Conservation (phyloP, 2,329 filamentous ascomycete genomes). For the Pestalotiopsis sp. region DNA sequence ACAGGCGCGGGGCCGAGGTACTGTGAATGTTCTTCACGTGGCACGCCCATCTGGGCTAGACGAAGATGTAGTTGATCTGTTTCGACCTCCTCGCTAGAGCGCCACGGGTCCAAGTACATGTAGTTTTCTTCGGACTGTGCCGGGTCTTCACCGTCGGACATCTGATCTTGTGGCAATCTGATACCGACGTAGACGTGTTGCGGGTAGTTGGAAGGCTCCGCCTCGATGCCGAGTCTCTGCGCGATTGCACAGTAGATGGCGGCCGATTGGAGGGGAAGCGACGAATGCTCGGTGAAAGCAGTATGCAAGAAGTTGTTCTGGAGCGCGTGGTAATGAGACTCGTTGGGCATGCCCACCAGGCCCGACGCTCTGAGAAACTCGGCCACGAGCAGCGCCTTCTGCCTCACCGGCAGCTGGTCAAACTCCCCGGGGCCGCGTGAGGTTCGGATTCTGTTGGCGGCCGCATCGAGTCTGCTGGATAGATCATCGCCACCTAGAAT, state of each 20-base stretch:
- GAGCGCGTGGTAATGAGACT: constrained; percentile 58
- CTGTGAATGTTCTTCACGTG: constrained; percentile 6
- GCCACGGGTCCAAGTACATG: constrained; percentile 60
- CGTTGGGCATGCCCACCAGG: constrained; percentile 48
- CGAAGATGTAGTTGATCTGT: constrained; percentile 6
- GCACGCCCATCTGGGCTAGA: constrained; percentile 11
- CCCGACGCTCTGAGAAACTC: constrained; percentile 53
- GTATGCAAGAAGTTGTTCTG: constrained; percentile 66
- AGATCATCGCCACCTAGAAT: constrained; percentile 38
- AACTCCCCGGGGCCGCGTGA: constrained; percentile 49
- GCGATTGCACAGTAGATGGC: constrained; percentile 69
- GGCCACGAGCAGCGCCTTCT: constrained; percentile 55
- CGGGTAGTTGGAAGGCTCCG: constrained; percentile 66
- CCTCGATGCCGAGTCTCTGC: constrained; percentile 57
- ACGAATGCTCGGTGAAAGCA: constrained; percentile 52
- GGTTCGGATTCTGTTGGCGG: constrained; percentile 37
- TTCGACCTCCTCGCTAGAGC: constrained; percentile 15
- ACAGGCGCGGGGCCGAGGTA: constrained; percentile 55
- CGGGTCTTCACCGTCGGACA: constrained; percentile 27
- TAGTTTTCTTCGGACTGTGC: constrained; percentile 23
- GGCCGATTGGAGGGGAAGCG: constrained; percentile 65
- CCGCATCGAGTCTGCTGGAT: constrained; percentile 4
- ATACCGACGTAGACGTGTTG: constrained; percentile 70
- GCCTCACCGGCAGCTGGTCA: constrained; percentile 43
- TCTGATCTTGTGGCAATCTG: constrained; percentile 27